Conservation (phyloP, 2,329 filamentous ascomycete genomes). For the Cordyceps tenuipes region DNA sequence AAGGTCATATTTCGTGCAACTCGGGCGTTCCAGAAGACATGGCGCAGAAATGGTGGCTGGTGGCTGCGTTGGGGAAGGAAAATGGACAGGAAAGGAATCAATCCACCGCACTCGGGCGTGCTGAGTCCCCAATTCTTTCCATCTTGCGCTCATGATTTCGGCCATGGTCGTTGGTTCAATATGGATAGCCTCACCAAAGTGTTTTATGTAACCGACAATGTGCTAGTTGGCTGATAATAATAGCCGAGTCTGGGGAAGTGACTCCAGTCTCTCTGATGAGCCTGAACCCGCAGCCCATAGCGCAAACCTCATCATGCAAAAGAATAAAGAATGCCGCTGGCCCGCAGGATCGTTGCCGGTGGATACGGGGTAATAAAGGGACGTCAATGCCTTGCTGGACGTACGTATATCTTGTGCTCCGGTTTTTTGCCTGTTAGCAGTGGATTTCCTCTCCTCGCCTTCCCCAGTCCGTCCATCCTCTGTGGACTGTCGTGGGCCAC, state of each 20-base stretch:
- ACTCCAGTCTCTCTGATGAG: background rate
- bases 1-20: background rate
- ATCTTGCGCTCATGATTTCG: background rate
- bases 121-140: background rate
- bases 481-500: background rate
- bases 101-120: background rate
- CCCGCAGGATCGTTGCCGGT: slow-evolving; percentile 9
- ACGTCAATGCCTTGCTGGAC: background rate
- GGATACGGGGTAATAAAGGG: slow-evolving; percentile 8
- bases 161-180: background rate
- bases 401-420: background rate
- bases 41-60: background rate
- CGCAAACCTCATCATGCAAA: background rate
- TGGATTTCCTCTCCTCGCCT: background rate
- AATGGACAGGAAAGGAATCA: background rate
- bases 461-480: background rate
- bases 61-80: too few relatives aligned
- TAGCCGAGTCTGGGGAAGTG: background rate
- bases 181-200: background rate
- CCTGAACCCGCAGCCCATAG: too few relatives aligned
- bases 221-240: background rate
- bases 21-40: slow-evolving; percentile 2
- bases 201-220: background rate
- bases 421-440: background rate
- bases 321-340: background rate